phyloP scores from a whole-genome alignment of 495 filamentous ascomycete species.

The Penicillium salamii region DNA sequence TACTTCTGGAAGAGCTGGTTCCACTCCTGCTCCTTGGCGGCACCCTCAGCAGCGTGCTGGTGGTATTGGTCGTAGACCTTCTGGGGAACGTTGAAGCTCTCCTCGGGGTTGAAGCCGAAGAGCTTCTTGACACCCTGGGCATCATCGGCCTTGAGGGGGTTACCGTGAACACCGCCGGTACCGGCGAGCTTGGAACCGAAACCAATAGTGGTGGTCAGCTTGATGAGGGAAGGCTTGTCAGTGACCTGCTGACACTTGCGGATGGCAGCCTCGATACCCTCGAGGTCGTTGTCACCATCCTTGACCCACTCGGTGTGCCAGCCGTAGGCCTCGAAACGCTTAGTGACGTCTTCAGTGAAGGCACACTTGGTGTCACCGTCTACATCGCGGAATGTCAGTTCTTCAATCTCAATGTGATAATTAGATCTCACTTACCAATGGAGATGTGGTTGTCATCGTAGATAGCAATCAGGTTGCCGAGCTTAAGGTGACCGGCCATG shows the following conservation, averaged over 20 bases:
- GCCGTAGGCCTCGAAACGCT: constrained; percentile 96
- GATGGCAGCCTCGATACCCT: constrained; percentile 85
- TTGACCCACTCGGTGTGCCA: constrained; percentile 89
- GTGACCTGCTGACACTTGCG: constrained; percentile 79
- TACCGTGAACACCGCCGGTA: constrained; percentile 92
- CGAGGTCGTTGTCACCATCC: constrained; percentile 88
- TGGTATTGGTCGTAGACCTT: constrained; percentile 89
- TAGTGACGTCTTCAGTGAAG: constrained; percentile 95
- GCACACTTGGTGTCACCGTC: constrained; percentile 93
- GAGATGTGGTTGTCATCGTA: constrained; percentile 99
- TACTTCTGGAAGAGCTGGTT: constrained; percentile 91
- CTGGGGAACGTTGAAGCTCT: constrained; percentile 92
- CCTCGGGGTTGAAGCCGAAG: constrained; percentile 94
- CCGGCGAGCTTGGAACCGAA: constrained; percentile 93
- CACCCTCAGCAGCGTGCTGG: constrained; percentile 78
- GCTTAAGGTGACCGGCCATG: constrained; percentile 89
- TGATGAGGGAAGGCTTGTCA: constrained; percentile 96
- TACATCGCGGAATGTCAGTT: constrained; percentile 22
- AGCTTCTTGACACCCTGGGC: constrained; percentile 83
- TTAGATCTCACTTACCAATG: too few species aligned
- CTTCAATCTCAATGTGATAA: too few species aligned
- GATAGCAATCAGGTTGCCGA: constrained; percentile 94
- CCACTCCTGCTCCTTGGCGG: constrained; percentile 92
- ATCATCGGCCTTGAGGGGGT: constrained; percentile 91
- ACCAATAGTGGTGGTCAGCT: constrained; percentile 96